Percentiles rank a stretch among this genome's conserved stretches.
Evolutionary conservation across 1,284 basidiomycete genomes (phyloP).

Genomic region (Ceratorhiza oryzae-sativae): DNA sequence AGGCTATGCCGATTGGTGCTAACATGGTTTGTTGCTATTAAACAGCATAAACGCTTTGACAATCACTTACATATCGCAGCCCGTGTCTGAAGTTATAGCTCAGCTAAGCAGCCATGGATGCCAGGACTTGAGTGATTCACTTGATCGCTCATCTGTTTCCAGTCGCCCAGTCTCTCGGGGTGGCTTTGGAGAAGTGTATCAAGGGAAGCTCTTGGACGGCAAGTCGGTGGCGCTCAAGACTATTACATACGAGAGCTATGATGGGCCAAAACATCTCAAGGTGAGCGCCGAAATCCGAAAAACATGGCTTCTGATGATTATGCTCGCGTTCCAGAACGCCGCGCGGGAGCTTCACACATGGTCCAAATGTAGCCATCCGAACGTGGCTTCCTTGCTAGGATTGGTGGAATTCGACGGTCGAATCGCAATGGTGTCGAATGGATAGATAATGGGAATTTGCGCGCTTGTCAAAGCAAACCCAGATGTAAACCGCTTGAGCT

Average conservation of each 20-base stretch:
- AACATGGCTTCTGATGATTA: background rate
- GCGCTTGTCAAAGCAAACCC: background rate
- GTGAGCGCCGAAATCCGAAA: background rate
- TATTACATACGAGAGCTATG: background rate
- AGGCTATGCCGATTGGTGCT: background rate
- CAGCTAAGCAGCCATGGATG: conserved; percentile 1
- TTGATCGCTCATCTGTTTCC: background rate
- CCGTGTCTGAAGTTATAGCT: background rate
- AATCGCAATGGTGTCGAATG: conserved; percentile 4
- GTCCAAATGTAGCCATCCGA: conserved; percentile 19
- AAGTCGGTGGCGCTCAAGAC: background rate
- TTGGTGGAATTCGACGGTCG: background rate
- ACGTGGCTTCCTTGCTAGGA: background rate
- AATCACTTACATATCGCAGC: background rate
- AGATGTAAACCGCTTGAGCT: background rate
- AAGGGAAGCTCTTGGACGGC: background rate
- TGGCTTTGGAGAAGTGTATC: conserved; percentile 13
- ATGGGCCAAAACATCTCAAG: background rate
- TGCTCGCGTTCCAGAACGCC: background rate
- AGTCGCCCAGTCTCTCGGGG: background rate
- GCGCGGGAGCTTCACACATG: background rate
- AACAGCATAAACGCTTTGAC: too few relatives aligned
- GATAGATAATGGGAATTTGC: conserved; percentile 3
- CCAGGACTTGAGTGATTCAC: background rate
- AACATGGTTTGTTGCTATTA: background rate